phyloP scores from a whole-genome alignment of 2,329 filamentous ascomycete genomes.

The Beauveria asiatica region DNA sequence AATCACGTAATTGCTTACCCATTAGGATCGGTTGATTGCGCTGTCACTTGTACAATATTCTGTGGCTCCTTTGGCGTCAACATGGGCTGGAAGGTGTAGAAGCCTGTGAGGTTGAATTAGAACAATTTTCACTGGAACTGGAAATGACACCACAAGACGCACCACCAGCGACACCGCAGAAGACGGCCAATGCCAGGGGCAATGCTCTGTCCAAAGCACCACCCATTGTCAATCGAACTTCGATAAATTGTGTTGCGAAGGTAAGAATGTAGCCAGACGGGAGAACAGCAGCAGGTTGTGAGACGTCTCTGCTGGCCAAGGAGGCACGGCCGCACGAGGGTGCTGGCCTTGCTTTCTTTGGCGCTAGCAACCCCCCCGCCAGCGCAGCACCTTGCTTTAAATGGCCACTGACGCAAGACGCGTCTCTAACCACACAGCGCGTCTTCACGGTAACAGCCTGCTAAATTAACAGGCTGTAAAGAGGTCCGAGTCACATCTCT shows the following conservation, averaged over 20 bases:
- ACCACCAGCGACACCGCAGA: conserved; percentile 31
- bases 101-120: conserved; percentile 18
- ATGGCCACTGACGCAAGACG: background rate
- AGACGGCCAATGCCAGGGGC: conserved; percentile 27
- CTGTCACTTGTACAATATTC: too few species aligned
- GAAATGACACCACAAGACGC: conserved; percentile 9
- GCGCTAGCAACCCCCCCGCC: background rate
- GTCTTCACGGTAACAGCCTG: background rate
- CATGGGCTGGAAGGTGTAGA: conserved; percentile 30
- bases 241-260: background rate
- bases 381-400: background rate
- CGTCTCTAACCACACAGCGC: conserved; percentile 2
- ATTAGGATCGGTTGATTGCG: background rate
- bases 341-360: background rate
- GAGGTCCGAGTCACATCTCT: background rate
- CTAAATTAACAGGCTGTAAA: conserved; percentile 1
- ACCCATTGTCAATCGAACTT: conserved; percentile 10
- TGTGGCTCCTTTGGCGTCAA: conserved; percentile 17
- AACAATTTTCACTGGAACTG: background rate
- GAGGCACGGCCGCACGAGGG: too few species aligned
- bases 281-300: background rate
- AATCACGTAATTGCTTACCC: background rate
- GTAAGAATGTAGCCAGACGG: background rate
- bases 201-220: conserved; percentile 26
- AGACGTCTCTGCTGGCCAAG: background rate